Conservation (phyloP, 2,329 filamentous ascomycete genomes). For the Blumeriella jaapii region DNA sequence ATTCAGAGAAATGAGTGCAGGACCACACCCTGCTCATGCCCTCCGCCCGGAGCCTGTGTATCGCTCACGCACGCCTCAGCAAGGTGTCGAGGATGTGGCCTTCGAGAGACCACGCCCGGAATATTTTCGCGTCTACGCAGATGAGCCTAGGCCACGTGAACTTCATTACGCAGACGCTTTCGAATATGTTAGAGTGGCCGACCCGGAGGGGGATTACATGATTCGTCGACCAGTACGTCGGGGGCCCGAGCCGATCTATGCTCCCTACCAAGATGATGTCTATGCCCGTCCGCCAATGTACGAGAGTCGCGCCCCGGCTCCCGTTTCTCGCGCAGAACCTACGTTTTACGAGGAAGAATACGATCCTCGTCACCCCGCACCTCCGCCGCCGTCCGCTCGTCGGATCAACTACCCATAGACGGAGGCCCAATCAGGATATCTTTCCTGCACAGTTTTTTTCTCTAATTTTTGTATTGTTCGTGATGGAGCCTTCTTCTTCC, state of each 20-base stretch:
- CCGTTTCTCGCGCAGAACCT: constrained; percentile 14
- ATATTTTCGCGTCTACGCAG: constrained; percentile 27
- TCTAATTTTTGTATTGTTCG: constrained; percentile 2
- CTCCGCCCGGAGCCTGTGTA: constrained; percentile 24
- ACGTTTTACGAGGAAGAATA: constrained; percentile 32
- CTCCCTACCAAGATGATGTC: constrained; percentile 20
- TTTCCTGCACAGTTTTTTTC: constrained; percentile 9
- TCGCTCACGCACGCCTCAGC: constrained; percentile 21
- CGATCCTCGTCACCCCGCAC: constrained; percentile 32
- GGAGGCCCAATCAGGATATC: constrained; percentile 6
- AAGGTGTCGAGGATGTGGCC: constrained; percentile 18
- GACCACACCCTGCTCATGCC: constrained; percentile 14
- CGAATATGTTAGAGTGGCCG: constrained; percentile 36
- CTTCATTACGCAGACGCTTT: constrained; percentile 27
- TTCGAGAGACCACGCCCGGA: constrained; percentile 27
- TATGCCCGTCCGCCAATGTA: constrained; percentile 23
- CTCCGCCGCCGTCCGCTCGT: constrained; percentile 19
- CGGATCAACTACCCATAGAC: constrained; percentile 22
- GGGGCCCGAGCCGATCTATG: constrained; percentile 26
- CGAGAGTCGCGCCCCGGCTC: constrained; percentile 16
- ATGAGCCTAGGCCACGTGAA: constrained; percentile 24
- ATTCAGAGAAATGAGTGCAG: constrained; percentile 27
- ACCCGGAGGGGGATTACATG: constrained; percentile 36
- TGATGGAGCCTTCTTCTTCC: background rate
- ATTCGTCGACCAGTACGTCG: constrained; percentile 32